These are phyloP conservation scores for Clitocybe nebularis DNA, from an alignment of 1,284 basidiomycete genomes.

Conservation along the genomic window DNA sequence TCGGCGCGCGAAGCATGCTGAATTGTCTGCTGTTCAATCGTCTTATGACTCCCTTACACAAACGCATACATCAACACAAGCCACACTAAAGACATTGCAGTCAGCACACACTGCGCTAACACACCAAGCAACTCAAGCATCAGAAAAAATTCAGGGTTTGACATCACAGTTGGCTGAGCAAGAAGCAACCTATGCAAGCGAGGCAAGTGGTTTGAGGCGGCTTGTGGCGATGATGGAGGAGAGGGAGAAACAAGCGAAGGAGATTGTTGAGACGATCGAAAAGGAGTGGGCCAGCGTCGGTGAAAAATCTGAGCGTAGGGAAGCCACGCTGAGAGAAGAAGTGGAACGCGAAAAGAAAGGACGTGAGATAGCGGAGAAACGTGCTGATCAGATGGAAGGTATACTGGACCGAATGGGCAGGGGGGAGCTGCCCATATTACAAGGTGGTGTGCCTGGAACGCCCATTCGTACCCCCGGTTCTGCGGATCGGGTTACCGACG, in stretches of 20 bases:
- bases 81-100: slow-evolving; percentile 67
- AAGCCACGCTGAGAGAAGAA: slow-evolving; percentile 61
- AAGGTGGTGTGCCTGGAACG: slow-evolving; percentile 44
- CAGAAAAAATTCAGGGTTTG: slow-evolving; percentile 69
- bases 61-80: slow-evolving; percentile 55
- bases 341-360: slow-evolving; percentile 58
- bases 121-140: slow-evolving; percentile 65
- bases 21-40: slow-evolving; percentile 70
- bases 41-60: slow-evolving; percentile 67
- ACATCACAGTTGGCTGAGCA: slow-evolving; percentile 74
- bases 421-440: slow-evolving; percentile 62
- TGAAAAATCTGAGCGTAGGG: slow-evolving; percentile 64
- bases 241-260: slow-evolving; percentile 74
- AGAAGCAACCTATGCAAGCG: slow-evolving; percentile 73
- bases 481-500: slow-evolving; percentile 40
- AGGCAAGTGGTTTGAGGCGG: slow-evolving; percentile 67
- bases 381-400: slow-evolving; percentile 55
- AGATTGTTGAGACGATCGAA: slow-evolving; percentile 75
- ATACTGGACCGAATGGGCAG: slow-evolving; percentile 63
- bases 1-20: slow-evolving; percentile 68
- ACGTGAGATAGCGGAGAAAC: slow-evolving; percentile 60
- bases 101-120: slow-evolving; percentile 62
- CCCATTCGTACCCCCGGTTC: slow-evolving; percentile 41
- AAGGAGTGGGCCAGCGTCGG: slow-evolving; percentile 71
- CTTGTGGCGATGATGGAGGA: slow-evolving; percentile 80